Percentiles rank a stretch among this genome's conserved stretches.
Conservation (phyloP, 169 alveolate genomes). For the Plasmodium adleri region DNA sequence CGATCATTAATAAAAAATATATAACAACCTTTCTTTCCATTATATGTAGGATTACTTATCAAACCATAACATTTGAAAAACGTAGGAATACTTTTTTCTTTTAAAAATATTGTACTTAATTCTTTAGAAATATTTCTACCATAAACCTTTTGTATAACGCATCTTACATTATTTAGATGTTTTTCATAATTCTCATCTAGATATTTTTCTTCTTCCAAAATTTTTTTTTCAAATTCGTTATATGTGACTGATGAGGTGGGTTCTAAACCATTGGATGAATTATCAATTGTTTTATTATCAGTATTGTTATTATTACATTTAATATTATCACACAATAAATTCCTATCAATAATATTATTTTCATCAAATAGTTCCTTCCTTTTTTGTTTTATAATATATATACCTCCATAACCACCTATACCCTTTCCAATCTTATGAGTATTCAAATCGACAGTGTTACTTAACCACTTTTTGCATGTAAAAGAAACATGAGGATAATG, state of each 20-base stretch:
- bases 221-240: slow-evolving; percentile 40
- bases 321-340: no score
- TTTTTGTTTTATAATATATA: slow-evolving; percentile 49
- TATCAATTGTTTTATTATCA: neutral
- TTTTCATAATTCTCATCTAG: slow-evolving; percentile 69
- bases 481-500: slow-evolving; percentile 93
- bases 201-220: slow-evolving; percentile 70
- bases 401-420: slow-evolving; percentile 73
- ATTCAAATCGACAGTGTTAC: slow-evolving; percentile 84
- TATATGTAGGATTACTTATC: slow-evolving; percentile 86
- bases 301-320: neutral
- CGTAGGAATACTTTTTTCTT: slow-evolving; percentile 54
- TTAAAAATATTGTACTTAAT: slow-evolving; percentile 60
- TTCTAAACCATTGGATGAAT: no score
- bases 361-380: slow-evolving; percentile 15
- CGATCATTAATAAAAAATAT: slow-evolving; percentile 96
- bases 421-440: slow-evolving; percentile 77
- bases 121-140: slow-evolving; percentile 78
- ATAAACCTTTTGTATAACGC: slow-evolving; percentile 76
- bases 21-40: slow-evolving; percentile 88
- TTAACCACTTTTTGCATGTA: slow-evolving; percentile 84
- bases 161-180: slow-evolving; percentile 56
- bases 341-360: slow-evolving; percentile 4
- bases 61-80: slow-evolving; percentile 86
- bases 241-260: neutral